A percentile compares a stretch with the other conserved stretches of the same genome.
These are phyloP conservation scores for Thamnidium elegans DNA, from an alignment of 192 early-diverging fungal genomes.

Conservation along the genomic window DNA sequence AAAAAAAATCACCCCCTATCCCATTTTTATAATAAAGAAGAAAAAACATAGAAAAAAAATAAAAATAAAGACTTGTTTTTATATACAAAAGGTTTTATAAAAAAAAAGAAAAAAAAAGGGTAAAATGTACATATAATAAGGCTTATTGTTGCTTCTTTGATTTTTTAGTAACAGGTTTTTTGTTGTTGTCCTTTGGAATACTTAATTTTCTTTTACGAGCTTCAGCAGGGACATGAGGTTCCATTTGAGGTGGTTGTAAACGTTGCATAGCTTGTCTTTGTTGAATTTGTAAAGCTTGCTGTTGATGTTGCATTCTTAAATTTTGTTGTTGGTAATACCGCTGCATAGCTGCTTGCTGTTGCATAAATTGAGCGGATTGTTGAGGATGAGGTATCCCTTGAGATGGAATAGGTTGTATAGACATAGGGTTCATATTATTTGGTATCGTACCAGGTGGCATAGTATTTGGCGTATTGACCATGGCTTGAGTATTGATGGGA, in stretches of 20 bases:
- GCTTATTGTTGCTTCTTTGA: background rate
- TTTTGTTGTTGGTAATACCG: background rate
- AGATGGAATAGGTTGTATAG: too few species aligned
- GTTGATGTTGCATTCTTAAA: background rate
- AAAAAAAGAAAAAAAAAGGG: background rate
- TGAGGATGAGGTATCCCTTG: too few species aligned
- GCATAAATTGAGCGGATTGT: too few species aligned
- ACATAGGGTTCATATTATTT: background rate
- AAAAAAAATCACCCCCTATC: too few species aligned
- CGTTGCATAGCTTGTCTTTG: constrained; percentile 9
- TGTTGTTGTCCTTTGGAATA: background rate
- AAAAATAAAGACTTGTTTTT: too few species aligned
- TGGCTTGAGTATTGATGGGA: too few species aligned
- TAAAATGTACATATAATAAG: background rate
- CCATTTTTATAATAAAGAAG: background rate
- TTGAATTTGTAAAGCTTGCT: background rate
- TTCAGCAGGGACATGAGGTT: background rate
- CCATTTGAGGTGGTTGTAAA: constrained; percentile 5
- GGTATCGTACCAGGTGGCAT: background rate
- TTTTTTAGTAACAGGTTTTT: background rate
- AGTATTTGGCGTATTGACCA: too few species aligned
- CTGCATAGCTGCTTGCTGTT: too few species aligned
- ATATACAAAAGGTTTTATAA: too few species aligned
- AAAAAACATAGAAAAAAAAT: background rate
- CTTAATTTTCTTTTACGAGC: background rate